Conservation (phyloP, 768 basidiomycete species). For the Leccinum fibrillosum region DNA sequence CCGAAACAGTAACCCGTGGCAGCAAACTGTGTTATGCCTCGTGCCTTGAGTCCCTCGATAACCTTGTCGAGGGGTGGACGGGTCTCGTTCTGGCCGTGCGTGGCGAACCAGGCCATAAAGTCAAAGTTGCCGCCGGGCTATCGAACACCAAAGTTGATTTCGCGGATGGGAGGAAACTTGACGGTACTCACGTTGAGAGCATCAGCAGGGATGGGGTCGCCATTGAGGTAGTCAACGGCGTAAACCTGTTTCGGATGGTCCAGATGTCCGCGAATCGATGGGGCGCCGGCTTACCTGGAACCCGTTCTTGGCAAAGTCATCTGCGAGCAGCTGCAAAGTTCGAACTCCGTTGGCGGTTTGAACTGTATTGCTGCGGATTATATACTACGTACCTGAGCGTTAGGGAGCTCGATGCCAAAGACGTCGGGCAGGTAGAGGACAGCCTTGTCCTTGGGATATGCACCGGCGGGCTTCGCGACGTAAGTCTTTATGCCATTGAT, state of each 20-base stretch:
- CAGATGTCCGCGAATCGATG: background rate
- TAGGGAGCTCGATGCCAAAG: conserved; percentile 41
- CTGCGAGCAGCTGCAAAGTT: conserved; percentile 34
- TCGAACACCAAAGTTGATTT: background rate
- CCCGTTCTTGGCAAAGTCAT: conserved; percentile 2
- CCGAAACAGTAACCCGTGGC: conserved; percentile 72
- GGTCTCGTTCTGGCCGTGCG: conserved; percentile 38
- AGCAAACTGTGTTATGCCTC: conserved; percentile 56
- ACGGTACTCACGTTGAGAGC: background rate
- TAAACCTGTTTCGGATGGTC: background rate
- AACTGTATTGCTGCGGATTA: background rate
- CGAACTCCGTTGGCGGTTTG: background rate
- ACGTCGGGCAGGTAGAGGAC: conserved; percentile 53
- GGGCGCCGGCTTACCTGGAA: background rate
- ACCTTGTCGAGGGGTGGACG: conserved; percentile 51
- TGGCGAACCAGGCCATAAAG: conserved; percentile 36
- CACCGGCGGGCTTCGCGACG: conserved; percentile 47
- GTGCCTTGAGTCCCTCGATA: conserved; percentile 49
- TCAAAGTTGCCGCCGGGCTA: conserved; percentile 32
- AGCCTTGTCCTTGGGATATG: conserved; percentile 54
- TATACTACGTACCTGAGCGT: conserved; percentile 3
- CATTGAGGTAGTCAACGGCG: conserved; percentile 31
- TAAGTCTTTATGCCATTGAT: conserved; percentile 51
- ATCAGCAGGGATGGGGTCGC: background rate
- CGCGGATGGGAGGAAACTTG: background rate